Evolutionary conservation across 2,329 filamentous ascomycete genomes (phyloP), one percentile per base, ranked within the genome.

Genomic region (Colletotrichum falcatum): DNA sequence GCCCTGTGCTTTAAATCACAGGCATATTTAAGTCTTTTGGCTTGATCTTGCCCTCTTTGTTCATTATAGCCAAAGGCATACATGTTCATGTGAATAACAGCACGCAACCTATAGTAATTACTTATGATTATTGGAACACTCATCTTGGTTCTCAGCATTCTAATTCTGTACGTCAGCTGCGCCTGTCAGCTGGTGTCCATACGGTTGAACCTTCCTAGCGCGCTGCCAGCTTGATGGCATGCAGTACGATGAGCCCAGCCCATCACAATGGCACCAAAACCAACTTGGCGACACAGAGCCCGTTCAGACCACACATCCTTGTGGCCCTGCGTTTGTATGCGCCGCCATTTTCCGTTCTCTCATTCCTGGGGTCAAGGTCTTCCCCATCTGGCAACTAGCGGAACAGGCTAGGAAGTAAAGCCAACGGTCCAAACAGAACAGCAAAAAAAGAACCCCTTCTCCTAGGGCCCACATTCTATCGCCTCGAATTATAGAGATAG

Each of bases 271-370:
- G 30, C 48, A 30, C 60, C 5, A 44, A 12, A 23, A 14, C 60
- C 18, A 48, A 39, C 30, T 7, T 5, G 39, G 30, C 30, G 8
- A 53, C 18, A 23, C n/a, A 18, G 30, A 54, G 4, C 35, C 14
- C 33, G 1, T 66, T 76, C 56, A 73, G 76, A 18, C 74, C 78
- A 14, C 88, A 14, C 88, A 87, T 75, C 83, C 83, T 51, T 87
- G 87, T 72, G 76, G 83, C 49, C 85, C 86, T 0, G 84, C 81
- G 1, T 74, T 82, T 9, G 77, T 77, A 0, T 81, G 82, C 1
- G 86, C 85, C 3, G 78, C 81, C 33, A 74, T 83, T 16, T 85
- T 85, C 85, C 59, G 76, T 81, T 14, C 74, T 79, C 4, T 61
- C 86, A 28, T 83, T 87, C 73, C 75, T 76, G 26, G 72, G 82